These are phyloP conservation scores for Amanita fuliginea DNA, from an alignment of 768 basidiomycete genomes.

Conservation along the genomic window DNA sequence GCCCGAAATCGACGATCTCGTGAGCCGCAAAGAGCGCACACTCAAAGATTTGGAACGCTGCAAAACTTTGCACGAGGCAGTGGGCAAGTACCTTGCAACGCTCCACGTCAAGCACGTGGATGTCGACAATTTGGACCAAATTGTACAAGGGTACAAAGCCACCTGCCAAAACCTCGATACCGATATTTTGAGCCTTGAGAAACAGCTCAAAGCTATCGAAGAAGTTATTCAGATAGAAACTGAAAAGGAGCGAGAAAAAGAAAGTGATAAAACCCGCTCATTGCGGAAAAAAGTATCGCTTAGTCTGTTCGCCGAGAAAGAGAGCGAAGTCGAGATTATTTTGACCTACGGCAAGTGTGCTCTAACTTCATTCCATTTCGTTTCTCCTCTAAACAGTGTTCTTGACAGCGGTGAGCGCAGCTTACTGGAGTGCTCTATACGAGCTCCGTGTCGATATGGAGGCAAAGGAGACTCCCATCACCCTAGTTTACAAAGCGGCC, in stretches of 20 bases:
- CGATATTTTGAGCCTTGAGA: conserved; percentile 18
- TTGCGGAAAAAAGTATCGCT: conserved; percentile 20
- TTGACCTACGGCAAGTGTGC: conserved; percentile 25
- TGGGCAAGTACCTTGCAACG: conserved; percentile 25
- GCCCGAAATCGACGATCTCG: conserved; percentile 15
- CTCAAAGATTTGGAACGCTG: conserved; percentile 18
- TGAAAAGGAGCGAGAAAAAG: conserved; percentile 13
- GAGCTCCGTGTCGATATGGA: conserved; percentile 28
- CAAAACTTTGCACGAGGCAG: conserved; percentile 15
- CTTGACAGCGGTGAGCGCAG: conserved; percentile 13
- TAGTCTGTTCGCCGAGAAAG: conserved; percentile 24
- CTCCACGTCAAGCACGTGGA: conserved; percentile 18
- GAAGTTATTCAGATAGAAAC: conserved; percentile 13
- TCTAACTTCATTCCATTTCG: neutral
- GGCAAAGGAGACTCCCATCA: conserved; percentile 19
- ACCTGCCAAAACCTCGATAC: conserved; percentile 23
- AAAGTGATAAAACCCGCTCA: conserved; percentile 13
- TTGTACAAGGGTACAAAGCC: conserved; percentile 22
- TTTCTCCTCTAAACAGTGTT: conserved; percentile 8
- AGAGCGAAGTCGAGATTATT: conserved; percentile 25
- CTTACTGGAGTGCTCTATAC: conserved; percentile 23
- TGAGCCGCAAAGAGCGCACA: conserved; percentile 13
- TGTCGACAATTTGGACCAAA: conserved; percentile 13
- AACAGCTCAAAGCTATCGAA: conserved; percentile 14
- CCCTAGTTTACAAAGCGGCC: conserved; percentile 27